These are phyloP conservation scores for Pythium vanterpoolii DNA, from an alignment of 352 stramenopile genomes.

Conservation along the genomic window DNA sequence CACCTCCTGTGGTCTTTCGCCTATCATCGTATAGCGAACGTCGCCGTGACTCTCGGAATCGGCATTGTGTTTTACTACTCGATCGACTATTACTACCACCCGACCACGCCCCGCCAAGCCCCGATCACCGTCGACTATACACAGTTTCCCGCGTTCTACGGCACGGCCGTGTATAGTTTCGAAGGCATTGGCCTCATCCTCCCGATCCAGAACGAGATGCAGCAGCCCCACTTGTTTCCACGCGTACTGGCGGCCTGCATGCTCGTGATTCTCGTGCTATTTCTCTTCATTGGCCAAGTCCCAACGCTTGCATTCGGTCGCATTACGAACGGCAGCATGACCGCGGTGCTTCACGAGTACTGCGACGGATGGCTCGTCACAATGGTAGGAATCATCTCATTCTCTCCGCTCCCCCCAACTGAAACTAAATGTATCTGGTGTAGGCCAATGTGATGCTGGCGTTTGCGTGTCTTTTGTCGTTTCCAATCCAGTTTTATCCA, in stretches of 20 bases:
- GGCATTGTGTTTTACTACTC: conserved; percentile 85
- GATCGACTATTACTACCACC: conserved; percentile 48
- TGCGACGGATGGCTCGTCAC: conserved; percentile 66
- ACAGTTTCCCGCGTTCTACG: conserved; percentile 66
- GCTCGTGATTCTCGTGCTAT: conserved; percentile 68
- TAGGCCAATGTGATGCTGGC: conserved; percentile 69
- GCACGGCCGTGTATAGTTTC: conserved; percentile 80
- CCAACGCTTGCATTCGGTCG: conserved; percentile 63
- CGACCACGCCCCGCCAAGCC: conserved; percentile 23
- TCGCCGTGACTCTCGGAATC: conserved; percentile 60
- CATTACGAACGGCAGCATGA: conserved; percentile 80
- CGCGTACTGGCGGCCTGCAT: conserved; percentile 56
- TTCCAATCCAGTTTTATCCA: conserved; percentile 81
- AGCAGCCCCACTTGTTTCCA: conserved; percentile 47
- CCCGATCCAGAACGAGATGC: conserved; percentile 80
- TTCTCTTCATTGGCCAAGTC: conserved; percentile 68
- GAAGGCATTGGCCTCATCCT: conserved; percentile 76
- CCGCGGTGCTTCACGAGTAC: conserved; percentile 67
- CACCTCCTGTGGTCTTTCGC: neutral
- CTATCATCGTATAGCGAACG: conserved; percentile 61
- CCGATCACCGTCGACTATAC: conserved; percentile 31
- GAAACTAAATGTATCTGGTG: neutral
- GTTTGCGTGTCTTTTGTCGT: conserved; percentile 71
- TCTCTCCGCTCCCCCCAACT: neutral
- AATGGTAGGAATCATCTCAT: conserved; percentile 28